Evolutionary conservation across 305 asterid genomes (phyloP).

Genomic region (Fraxinus floribunda): DNA sequence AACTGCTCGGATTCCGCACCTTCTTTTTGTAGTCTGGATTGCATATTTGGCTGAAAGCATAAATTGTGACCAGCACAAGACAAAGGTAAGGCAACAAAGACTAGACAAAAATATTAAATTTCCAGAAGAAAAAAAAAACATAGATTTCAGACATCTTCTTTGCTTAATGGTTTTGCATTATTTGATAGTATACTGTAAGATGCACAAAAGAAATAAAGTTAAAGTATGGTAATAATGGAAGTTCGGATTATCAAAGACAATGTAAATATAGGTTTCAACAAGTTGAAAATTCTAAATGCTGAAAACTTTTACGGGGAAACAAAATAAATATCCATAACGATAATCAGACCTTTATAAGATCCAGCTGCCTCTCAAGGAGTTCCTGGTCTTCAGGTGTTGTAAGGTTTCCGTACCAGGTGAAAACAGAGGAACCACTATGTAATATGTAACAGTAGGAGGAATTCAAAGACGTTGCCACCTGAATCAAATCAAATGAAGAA

Average conservation of each 20-base stretch:
- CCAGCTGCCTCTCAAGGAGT: constrained; percentile 73
- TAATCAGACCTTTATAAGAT: constrained; percentile 60
- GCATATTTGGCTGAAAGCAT: constrained; percentile 69
- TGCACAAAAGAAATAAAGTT: not conserved
- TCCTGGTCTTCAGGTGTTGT: constrained; percentile 71
- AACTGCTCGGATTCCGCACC: constrained; percentile 81
- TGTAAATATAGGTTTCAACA: not conserved
- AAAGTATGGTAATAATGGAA: not conserved
- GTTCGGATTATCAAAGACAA: not conserved
- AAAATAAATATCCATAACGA: constrained; percentile 11
- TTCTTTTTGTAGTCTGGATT: constrained; percentile 72
- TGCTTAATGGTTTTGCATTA: not conserved
- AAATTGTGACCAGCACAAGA: constrained; percentile 20
- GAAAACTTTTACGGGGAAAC: constrained; percentile 6
- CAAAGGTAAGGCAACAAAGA: constrained; percentile 2
- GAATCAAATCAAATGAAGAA: constrained; percentile 26
- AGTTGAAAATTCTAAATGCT: constrained; percentile 15
- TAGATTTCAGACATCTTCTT: not conserved
- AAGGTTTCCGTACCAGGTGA: constrained; percentile 77
- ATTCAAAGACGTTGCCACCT: constrained; percentile 77
- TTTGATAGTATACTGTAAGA: not conserved
- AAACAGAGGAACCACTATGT: constrained; percentile 50
- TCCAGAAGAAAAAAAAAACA: not conserved
- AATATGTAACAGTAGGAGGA: constrained; percentile 78
- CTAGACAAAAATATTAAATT: not conserved